Base-by-base conservation (phyloP, 495 filamentous ascomycete species). In the Podospora comata region DNA sequence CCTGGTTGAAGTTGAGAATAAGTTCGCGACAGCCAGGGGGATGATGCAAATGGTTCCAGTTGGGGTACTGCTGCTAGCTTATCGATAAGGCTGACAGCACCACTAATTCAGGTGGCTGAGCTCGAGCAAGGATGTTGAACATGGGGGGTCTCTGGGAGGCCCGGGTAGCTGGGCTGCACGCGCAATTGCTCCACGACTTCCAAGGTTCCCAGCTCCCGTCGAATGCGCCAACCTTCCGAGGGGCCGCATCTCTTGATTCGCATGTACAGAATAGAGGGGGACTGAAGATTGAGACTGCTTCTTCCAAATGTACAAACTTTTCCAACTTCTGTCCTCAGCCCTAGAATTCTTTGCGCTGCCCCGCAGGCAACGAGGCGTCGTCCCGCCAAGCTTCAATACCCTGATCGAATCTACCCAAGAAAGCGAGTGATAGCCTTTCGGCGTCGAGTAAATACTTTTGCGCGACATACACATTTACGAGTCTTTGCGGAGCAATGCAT, bases 401-500 rank as follows among this genome's bases (percentile, higher is more conserved):
- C 15, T 11, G 39, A 48, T 48, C 39, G 39, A 48, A 18, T 48
- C 39, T 9, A 15, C 59, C 59, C 59, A 61, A 61, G 27, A 16
- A n/a, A 28, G 26, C 23, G 16, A 61, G 59, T 30, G 59, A 61
- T 61, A 61, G 27, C 59, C 16, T 61, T 32, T 48, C 39, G 11
- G 39, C 15, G 13, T 13, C 39, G 39, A 48, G 39, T 48, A 48
- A 1, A 23, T 23, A 23, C 1, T 11, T 48, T 48, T 48, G 39
- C 39, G 39, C 39, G 39, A 48, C 39, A 48, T 48, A 48, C 62
- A 54, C 55, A 48, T 61, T 64, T 54, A 58, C 48, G 20, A 34
- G 26, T 23, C 57, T 57, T 26, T 62, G 28, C 23, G 64, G 65
- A 68, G 70, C 79, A 70, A 83, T 83, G 81, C 73, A 67, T 76